Percentiles rank a stretch among this genome's conserved stretches.
phyloP scores from a whole-genome alignment of 495 filamentous ascomycete genomes.

The Oidiodendron maius region DNA sequence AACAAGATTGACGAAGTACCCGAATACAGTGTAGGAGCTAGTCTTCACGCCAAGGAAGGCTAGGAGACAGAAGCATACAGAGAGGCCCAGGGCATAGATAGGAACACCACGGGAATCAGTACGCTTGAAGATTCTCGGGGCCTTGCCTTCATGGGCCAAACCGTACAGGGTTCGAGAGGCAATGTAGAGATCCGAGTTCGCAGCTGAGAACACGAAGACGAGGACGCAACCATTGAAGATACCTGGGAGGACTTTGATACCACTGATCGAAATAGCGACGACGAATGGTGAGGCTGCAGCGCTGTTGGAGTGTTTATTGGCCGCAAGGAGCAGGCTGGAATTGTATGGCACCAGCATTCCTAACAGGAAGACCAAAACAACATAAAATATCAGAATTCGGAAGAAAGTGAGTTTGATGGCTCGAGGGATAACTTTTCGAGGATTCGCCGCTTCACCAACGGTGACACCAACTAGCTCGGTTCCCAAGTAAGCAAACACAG shows the following conservation, averaged over 20 bases:
- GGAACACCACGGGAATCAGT: constrained; percentile 76
- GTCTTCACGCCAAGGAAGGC: constrained; percentile 74
- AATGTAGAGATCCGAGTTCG: constrained; percentile 82
- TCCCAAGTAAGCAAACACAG: constrained; percentile 77
- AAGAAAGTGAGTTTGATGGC: constrained; percentile 67
- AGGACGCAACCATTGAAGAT: constrained; percentile 67
- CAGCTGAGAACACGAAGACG: constrained; percentile 60
- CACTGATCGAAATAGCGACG: constrained; percentile 57
- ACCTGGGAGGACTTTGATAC: constrained; percentile 53
- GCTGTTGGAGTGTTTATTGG: constrained; percentile 47
- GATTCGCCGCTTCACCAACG: constrained; percentile 67
- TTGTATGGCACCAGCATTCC: constrained; percentile 61
- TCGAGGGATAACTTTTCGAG: constrained; percentile 58
- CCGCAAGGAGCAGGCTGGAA: constrained; percentile 46
- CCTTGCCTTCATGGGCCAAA: constrained; percentile 69
- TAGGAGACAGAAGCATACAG: constrained; percentile 56
- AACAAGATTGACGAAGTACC: constrained; percentile 80
- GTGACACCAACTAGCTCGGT: constrained; percentile 79
- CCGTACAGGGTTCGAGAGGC: constrained; percentile 77
- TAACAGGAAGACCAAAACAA: constrained; percentile 62
- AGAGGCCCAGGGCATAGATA: constrained; percentile 56
- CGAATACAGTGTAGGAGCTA: constrained; percentile 64
- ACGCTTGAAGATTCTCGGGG: constrained; percentile 61
- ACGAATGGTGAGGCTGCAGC: constrained; percentile 65
- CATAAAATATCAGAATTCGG: constrained; percentile 67